Conservation (phyloP, 192 early-diverging fungal species). For the Blastocladiella britannica region DNA sequence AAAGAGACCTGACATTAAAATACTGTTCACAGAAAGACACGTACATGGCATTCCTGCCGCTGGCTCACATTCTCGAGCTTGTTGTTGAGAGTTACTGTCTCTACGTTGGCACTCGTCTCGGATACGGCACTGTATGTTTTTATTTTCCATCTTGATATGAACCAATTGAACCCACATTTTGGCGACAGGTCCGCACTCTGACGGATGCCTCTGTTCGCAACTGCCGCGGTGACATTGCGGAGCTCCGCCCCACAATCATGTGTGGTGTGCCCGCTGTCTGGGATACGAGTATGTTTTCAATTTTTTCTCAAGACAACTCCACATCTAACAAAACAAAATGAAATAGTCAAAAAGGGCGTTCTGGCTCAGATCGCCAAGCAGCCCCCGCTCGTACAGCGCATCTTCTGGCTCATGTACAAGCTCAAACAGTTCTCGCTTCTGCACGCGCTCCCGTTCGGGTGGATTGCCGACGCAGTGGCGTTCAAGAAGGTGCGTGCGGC, state of each 20-base stretch:
- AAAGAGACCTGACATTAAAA: too few species aligned
- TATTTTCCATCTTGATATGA: too few species aligned
- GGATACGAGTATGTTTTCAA: too few species aligned
- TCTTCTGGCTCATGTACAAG: conserved; percentile 35
- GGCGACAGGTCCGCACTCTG: conserved; percentile 43
- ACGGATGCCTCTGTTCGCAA: conserved; percentile 42
- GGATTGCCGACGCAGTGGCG: conserved; percentile 26
- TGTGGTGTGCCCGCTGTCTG: conserved; percentile 53
- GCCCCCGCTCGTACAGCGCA: conserved; percentile 16
- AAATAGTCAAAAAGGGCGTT: conserved; percentile 54
- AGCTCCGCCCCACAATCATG: conserved; percentile 47
- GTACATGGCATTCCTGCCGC: conserved; percentile 33
- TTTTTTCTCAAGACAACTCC: too few species aligned
- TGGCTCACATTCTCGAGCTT: conserved; percentile 24
- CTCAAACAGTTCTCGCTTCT: conserved; percentile 25
- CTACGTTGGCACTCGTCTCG: conserved; percentile 24
- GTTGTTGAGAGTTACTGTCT: neutral
- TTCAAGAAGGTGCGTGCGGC: conserved; percentile 43
- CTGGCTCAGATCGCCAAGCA: conserved; percentile 24
- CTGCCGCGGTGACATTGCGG: conserved; percentile 44
- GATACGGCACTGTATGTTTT: conserved; percentile 42
- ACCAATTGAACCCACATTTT: too few species aligned
- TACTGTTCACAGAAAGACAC: conserved; percentile 16
- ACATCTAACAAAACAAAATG: too few species aligned
- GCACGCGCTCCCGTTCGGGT: conserved; percentile 21